Conservation (phyloP, 441 rosid genomes). For the Sinapis alba region DNA sequence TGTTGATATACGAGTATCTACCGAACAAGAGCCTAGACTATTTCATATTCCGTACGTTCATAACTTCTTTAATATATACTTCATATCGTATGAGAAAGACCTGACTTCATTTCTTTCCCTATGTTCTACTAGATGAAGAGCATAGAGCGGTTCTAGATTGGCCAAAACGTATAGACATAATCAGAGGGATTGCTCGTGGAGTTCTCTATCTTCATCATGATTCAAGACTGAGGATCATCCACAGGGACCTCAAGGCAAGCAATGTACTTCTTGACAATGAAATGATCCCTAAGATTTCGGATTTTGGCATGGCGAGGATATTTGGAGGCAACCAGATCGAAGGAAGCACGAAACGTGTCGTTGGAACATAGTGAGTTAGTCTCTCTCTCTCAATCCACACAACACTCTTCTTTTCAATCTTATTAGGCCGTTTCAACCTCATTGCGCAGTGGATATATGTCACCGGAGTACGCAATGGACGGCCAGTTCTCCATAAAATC, state of each 20-base stretch:
- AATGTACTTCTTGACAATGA: slow-evolving; percentile 59
- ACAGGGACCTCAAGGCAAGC: slow-evolving; percentile 74
- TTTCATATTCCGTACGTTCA: neutral
- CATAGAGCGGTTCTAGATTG: slow-evolving; percentile 37
- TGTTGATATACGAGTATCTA: slow-evolving; percentile 63
- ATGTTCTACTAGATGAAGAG: slow-evolving; percentile 29
- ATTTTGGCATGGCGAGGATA: slow-evolving; percentile 74
- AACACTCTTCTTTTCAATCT: neutral
- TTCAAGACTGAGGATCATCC: slow-evolving; percentile 70
- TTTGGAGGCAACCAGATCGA: slow-evolving; percentile 57
- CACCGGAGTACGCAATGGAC: slow-evolving; percentile 61
- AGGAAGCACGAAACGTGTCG: slow-evolving; percentile 58
- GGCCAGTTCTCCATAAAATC: slow-evolving; percentile 58
- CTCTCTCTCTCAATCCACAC: neutral
- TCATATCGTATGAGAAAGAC: neutral
- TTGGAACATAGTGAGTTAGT: slow-evolving; percentile 73
- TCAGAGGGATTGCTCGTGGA: slow-evolving; percentile 68
- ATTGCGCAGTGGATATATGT: slow-evolving; percentile 60
- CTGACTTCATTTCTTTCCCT: neutral
- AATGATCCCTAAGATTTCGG: slow-evolving; percentile 73
- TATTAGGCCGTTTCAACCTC: neutral
- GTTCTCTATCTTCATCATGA: slow-evolving; percentile 79
- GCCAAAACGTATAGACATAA: slow-evolving; percentile 41
- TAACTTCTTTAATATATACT: neutral
- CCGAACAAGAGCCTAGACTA: slow-evolving; percentile 41